Evolutionary conservation across 208 protist species (phyloP), one percentile per base, ranked within the genome.

Genomic region (Leishmania mexicana): DNA sequence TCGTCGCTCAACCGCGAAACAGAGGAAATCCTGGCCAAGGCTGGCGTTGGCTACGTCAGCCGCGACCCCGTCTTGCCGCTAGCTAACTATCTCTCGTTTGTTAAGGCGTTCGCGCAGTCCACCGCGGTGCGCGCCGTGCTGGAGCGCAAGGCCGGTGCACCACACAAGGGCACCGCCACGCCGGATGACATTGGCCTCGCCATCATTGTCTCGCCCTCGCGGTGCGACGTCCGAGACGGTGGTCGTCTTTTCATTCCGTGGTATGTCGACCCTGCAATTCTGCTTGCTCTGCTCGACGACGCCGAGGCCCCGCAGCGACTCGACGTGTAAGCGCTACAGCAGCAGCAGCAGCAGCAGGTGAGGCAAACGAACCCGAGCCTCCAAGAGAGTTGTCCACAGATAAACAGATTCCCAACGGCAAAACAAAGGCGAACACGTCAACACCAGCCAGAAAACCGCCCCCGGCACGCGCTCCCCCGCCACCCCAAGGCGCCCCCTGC

Each of bases 211-310:
- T 85, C 81, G 28, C 88, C 90, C 2, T 83, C 84, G 17, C 80
- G 87, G 51, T 97, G 94, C 80, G 94, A 95, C 76, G 89, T 97
- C 47, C 86, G 91, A 1, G 92, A 97, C 70, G 94, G 94, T 45
- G 94, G 94, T 11, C 84, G 80, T n/a, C 87, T 97, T 35, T 83
- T 93, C 31, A 87, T 97, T 19, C 94, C 94, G 73, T 97, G 94
- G 92, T 92, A 89, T 84, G 87, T 96, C 76, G 94, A 97, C 77
- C 94, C 94, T 10, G 83, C 83, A 31, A 80, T 89, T 15, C 81
- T 97, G 17, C 76, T 97, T 1, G 88, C 90, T 2, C 86, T 95
- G 21, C 88, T 97, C 38, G 84, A 71, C 47, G 80, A 51, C 28
- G 49, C 45, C 7, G 28, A 31, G 47, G 47, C 71, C 11, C 47